Percentiles rank a stretch among this genome's conserved stretches.
Evolutionary conservation across 148 eudicot species (phyloP).

Genomic region (Fagopyrum esculentum): DNA sequence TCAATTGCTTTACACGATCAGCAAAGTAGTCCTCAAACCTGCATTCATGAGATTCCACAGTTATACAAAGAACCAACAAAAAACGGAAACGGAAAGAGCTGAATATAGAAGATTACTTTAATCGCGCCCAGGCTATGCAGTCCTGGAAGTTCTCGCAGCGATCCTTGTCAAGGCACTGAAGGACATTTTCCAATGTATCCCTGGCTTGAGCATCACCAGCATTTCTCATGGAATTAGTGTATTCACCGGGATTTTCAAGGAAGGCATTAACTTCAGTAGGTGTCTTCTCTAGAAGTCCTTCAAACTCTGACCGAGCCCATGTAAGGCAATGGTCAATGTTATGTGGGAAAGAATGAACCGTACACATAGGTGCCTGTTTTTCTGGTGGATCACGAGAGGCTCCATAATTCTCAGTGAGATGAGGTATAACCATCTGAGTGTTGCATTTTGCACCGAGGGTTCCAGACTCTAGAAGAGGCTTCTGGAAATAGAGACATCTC

Average conservation of each 20-base stretch:
- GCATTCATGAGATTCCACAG: constrained; percentile 13
- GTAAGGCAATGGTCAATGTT: constrained; percentile 80
- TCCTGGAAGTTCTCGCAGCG: constrained; percentile 59
- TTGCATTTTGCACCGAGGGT: constrained; percentile 76
- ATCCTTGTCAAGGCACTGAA: constrained; percentile 62
- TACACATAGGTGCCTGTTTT: constrained; percentile 82
- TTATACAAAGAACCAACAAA: not conserved
- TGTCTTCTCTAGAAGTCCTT: constrained; percentile 67
- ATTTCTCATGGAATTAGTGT: constrained; percentile 46
- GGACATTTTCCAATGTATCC: constrained; percentile 55
- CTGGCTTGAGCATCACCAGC: constrained; percentile 83
- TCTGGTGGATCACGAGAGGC: constrained; percentile 83
- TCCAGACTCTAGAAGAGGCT: constrained; percentile 68
- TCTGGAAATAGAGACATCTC: constrained; percentile 67
- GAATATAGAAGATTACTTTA: constrained; percentile 28
- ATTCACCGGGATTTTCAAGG: constrained; percentile 48
- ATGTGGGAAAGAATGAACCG: constrained; percentile 75
- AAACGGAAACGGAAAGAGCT: not conserved
- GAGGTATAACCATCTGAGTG: constrained; percentile 81
- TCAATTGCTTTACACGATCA: constrained; percentile 63
- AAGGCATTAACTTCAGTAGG: constrained; percentile 75
- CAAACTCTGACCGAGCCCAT: constrained; percentile 79
- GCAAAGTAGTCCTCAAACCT: constrained; percentile 78
- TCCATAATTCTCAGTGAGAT: constrained; percentile 71
- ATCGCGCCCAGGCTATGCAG: constrained; percentile 70